A percentile compares a stretch with the other conserved stretches of the same genome.
phyloP scores from a whole-genome alignment of 257 asterid species.

The Oldenlandia corymbosa region DNA sequence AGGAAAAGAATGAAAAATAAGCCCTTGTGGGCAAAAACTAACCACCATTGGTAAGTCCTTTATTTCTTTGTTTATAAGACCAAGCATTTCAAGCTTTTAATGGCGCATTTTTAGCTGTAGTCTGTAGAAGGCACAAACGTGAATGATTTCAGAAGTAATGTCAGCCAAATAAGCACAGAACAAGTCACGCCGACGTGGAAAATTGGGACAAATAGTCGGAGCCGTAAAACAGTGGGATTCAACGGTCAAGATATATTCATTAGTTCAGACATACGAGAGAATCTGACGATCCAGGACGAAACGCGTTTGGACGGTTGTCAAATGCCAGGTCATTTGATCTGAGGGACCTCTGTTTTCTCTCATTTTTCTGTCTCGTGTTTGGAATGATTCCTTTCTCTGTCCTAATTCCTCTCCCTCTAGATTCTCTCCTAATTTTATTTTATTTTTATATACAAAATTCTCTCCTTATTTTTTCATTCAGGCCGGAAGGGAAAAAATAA shows the following conservation, averaged over 20 bases:
- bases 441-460: no score
- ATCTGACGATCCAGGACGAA: slow-evolving; percentile 1
- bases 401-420: neutral
- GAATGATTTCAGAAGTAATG: neutral
- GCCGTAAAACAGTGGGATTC: slow-evolving; percentile 1
- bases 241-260: neutral
- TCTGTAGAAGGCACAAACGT: no score
- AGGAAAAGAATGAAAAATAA: no score
- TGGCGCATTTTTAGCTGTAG: no score
- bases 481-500: no score
- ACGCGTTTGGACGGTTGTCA: neutral
- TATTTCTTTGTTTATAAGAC: no score
- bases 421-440: neutral
- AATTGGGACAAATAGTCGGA: neutral
- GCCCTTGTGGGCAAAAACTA: no score
- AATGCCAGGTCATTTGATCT: slow-evolving; percentile 10
- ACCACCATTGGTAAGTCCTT: no score
- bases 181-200: neutral
- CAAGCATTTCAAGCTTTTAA: no score
- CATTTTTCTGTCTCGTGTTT: slow-evolving; percentile 1
- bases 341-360: neutral
- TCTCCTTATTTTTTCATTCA: neutral
- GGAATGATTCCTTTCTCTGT: slow-evolving; percentile 4
- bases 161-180: neutral
- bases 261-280: neutral